A percentile compares a stretch with the other conserved stretches of the same genome.
Conservation (phyloP, 208 protist genomes). For the Trypanosoma melophagium region DNA sequence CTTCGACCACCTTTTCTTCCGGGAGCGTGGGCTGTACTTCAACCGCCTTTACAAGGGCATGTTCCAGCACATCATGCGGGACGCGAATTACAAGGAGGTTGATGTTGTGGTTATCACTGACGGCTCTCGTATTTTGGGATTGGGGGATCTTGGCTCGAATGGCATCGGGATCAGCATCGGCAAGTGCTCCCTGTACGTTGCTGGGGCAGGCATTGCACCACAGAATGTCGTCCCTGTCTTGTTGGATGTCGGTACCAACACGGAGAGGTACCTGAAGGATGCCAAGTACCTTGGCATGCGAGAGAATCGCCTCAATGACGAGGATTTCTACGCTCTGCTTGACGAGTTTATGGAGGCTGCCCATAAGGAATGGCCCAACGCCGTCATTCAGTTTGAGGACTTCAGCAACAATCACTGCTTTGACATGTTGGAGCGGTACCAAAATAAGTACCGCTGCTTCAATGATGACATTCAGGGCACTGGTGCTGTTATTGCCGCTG, state of each 20-base stretch:
- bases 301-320: conserved; percentile 33
- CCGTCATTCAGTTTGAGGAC: conserved; percentile 94
- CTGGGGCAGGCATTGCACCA: conserved; percentile 80
- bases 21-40: conserved; percentile 91
- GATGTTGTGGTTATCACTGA: conserved; percentile 97
- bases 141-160: conserved; percentile 93
- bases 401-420: conserved; percentile 93
- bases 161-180: conserved; percentile 95
- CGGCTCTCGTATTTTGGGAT: conserved; percentile 94
- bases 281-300: conserved; percentile 81
- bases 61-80: conserved; percentile 77
- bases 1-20: conserved; percentile 81
- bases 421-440: conserved; percentile 88
- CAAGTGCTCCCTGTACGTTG: conserved; percentile 88
- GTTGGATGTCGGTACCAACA: conserved; percentile 90
- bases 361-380: conserved; percentile 66
- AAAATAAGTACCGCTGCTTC: conserved; percentile 88
- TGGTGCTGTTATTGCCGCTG: conserved; percentile 91
- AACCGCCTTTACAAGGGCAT: conserved; percentile 69
- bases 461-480: conserved; percentile 98
- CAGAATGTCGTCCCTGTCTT: conserved; percentile 75
- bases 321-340: conserved; percentile 78
- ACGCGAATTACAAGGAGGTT: conserved; percentile 69
- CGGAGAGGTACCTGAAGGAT: conserved; percentile 55
- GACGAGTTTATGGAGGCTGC: conserved; percentile 90